These are phyloP conservation scores for Periconia digitata DNA, from an alignment of 2,329 filamentous ascomycete species.

Conservation along the genomic window DNA sequence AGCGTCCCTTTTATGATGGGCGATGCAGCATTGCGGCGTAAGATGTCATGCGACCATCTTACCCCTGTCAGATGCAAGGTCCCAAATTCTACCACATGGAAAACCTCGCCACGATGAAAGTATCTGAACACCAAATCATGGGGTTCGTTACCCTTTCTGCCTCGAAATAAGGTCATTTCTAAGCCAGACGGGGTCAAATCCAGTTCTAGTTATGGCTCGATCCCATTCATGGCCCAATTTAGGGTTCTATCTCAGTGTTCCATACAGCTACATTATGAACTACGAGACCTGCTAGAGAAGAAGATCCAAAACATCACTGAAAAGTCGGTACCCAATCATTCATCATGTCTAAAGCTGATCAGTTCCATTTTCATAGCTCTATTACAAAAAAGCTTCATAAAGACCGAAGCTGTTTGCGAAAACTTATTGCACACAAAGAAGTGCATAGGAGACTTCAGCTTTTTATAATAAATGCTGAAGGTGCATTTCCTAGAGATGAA, in stretches of 20 bases:
- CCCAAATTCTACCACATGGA: slow-evolving; percentile 2
- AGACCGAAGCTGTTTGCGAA: slow-evolving; percentile 6
- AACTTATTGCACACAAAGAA: slow-evolving; percentile 7
- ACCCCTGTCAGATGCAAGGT: too few species aligned
- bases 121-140: slow-evolving; percentile 5
- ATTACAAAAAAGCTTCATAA: slow-evolving; percentile 6
- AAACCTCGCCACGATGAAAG: slow-evolving; percentile 7
- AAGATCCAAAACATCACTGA: slow-evolving; percentile 4
- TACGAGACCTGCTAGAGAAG: slow-evolving; percentile 1
- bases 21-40: too few species aligned
- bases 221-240: slow-evolving; percentile 6
- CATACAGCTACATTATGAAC: slow-evolving; percentile 6
- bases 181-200: slow-evolving; percentile 2
- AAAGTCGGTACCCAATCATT: slow-evolving; percentile 3
- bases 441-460: slow-evolving; percentile 3
- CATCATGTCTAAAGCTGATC: slow-evolving; percentile 7
- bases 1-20: slow-evolving; percentile 2
- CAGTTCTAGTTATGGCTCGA: slow-evolving; percentile 5
- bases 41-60: too few species aligned
- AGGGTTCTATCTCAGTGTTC: slow-evolving; percentile 1
- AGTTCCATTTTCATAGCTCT: slow-evolving; percentile 5
- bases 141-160: slow-evolving; percentile 6
- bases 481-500: not conserved
- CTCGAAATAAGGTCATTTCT: slow-evolving; percentile 5
- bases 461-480: slow-evolving; percentile 5